phyloP scores from a whole-genome alignment of 2,329 filamentous ascomycete species.

The Trichoderma asperellum region DNA sequence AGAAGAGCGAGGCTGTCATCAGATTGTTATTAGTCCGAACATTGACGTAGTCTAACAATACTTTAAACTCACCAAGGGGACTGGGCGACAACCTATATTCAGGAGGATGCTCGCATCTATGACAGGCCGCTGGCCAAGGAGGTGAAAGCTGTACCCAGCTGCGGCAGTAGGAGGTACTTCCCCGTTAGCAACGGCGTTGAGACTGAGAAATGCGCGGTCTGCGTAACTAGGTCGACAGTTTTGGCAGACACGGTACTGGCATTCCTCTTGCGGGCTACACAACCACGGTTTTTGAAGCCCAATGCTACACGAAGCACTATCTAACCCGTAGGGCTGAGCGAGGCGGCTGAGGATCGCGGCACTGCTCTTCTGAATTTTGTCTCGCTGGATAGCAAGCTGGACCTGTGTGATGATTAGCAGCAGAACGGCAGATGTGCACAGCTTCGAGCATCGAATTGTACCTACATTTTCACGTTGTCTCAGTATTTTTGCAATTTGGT shows the following conservation, averaged over 20 bases:
- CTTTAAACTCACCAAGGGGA: slow-evolving; percentile 41
- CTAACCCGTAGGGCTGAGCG: slow-evolving; percentile 31
- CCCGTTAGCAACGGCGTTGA: slow-evolving; percentile 54
- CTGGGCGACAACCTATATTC: slow-evolving; percentile 47
- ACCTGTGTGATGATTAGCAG: slow-evolving; percentile 37
- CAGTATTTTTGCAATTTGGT: slow-evolving; percentile 54
- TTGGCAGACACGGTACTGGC: slow-evolving; percentile 56
- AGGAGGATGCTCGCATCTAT: slow-evolving; percentile 45
- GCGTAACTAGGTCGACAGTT: slow-evolving; percentile 50
- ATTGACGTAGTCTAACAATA: not conserved
- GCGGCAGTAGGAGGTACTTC: slow-evolving; percentile 56
- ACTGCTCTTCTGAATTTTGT: slow-evolving; percentile 35
- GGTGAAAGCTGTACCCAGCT: slow-evolving; percentile 57
- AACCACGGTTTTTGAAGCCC: slow-evolving; percentile 46
- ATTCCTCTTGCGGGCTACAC: slow-evolving; percentile 47
- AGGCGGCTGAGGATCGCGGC: slow-evolving; percentile 32
- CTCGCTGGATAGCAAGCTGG: slow-evolving; percentile 39
- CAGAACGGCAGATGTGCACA: not conserved
- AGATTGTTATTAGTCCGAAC: not conserved
- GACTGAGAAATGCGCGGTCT: slow-evolving; percentile 53
- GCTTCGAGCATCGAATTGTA: slow-evolving; percentile 31
- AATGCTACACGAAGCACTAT: slow-evolving; percentile 29
- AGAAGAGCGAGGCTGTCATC: slow-evolving; percentile 19
- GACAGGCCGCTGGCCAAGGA: slow-evolving; percentile 49
- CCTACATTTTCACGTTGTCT: slow-evolving; percentile 55